Evolutionary conservation across 78 protist genomes (phyloP).

Genomic region (Dictyostelium firmibasis): DNA sequence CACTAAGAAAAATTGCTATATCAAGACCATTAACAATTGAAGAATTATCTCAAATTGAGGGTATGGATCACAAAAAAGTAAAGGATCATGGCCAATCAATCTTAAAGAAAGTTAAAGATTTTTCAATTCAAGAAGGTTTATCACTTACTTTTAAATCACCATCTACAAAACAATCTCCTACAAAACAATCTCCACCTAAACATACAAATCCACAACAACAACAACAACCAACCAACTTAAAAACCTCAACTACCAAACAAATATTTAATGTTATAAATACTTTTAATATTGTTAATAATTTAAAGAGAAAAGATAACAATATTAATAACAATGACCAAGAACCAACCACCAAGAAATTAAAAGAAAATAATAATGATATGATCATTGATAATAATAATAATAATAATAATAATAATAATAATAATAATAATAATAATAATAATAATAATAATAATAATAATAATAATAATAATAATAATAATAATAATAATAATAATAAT

Average conservation of each 20-base stretch:
- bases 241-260: background rate
- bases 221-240: background rate
- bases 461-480: background rate
- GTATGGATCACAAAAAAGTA: slow-evolving; percentile 29
- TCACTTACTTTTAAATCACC: background rate
- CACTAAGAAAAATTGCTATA: background rate
- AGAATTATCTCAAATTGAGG: background rate
- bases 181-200: background rate
- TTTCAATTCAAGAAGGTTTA: background rate
- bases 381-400: no score
- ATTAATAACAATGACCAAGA: no score
- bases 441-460: no score
- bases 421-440: no score
- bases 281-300: no score
- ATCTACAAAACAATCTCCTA: background rate
- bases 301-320: no score
- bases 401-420: no score
- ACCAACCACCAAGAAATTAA: background rate
- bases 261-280: background rate
- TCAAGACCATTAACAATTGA: slow-evolving; percentile 27
- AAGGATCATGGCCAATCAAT: slow-evolving; percentile 40
- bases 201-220: background rate
- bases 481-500: slow-evolving; percentile 17
- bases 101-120: background rate
- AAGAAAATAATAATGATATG: background rate